Evolutionary conservation across 345 rosid genomes (phyloP).

Genomic region (Zanthoxylum bungeanum): DNA sequence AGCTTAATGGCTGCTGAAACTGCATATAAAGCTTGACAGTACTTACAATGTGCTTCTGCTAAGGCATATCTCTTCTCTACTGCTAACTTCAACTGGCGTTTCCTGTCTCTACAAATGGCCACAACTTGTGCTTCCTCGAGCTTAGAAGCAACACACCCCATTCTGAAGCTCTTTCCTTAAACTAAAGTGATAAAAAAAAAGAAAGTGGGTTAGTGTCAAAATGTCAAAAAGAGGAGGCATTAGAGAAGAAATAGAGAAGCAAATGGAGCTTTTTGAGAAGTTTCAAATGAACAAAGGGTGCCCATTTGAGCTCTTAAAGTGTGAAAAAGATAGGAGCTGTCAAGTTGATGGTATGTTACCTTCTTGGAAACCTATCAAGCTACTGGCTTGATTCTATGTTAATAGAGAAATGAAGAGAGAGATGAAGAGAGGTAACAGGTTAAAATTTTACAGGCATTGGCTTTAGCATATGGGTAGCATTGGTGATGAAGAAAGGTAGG

Average conservation of each 20-base stretch:
- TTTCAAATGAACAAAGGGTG: too few relatives aligned
- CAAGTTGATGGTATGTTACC: not conserved
- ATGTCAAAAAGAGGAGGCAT: slow-evolving; percentile 11
- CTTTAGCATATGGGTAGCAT: not conserved
- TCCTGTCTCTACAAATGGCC: slow-evolving; percentile 64
- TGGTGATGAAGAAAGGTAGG: slow-evolving; percentile 23
- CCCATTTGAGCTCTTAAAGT: slow-evolving; percentile 26
- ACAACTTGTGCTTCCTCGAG: slow-evolving; percentile 72
- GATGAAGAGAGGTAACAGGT: not conserved
- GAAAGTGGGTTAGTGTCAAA: slow-evolving; percentile 23
- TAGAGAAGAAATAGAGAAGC: not conserved
- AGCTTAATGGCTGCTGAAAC: slow-evolving; percentile 67
- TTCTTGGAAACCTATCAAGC: not conserved
- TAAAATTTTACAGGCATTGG: slow-evolving; percentile 9
- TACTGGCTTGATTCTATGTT: too few relatives aligned
- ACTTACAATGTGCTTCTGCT: slow-evolving; percentile 65
- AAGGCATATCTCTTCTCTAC: slow-evolving; percentile 57
- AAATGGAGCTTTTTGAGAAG: slow-evolving; percentile 17
- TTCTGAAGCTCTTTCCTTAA: slow-evolving; percentile 16
- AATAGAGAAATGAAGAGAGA: not conserved
- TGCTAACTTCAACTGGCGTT: slow-evolving; percentile 51
- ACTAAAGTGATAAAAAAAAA: slow-evolving; percentile 27
- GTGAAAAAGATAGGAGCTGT: not conserved
- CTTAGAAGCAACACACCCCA: slow-evolving; percentile 76
- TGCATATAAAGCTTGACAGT: slow-evolving; percentile 65